Conservation (phyloP, 1,284 basidiomycete species). For the Ganoderma sp. region DNA sequence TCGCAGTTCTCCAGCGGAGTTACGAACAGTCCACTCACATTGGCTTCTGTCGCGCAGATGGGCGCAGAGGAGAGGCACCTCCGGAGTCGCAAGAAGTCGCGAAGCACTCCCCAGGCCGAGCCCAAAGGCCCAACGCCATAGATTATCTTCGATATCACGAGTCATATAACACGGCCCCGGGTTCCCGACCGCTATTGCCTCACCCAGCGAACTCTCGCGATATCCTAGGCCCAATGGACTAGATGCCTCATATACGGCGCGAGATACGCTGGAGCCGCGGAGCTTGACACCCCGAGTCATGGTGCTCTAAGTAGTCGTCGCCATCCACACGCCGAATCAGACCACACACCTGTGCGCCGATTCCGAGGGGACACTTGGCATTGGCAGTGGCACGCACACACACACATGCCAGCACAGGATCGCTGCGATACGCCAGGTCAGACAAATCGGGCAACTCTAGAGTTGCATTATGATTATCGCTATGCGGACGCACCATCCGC, state of each 20-base stretch:
- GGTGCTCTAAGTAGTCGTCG: neutral
- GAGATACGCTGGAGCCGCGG: constrained; percentile 22
- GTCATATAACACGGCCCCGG: constrained; percentile 31
- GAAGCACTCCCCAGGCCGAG: constrained; percentile 28
- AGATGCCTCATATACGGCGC: constrained; percentile 25
- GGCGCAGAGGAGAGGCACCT: constrained; percentile 19
- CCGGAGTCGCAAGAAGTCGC: constrained; percentile 34
- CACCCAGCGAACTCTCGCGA: constrained; percentile 18
- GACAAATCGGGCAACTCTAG: constrained; percentile 13
- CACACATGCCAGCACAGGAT: constrained; percentile 3
- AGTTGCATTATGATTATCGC: constrained; percentile 28
- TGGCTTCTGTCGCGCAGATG: neutral
- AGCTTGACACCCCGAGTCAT: neutral
- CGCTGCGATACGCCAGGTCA: constrained; percentile 12
- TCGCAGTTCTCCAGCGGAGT: constrained; percentile 13
- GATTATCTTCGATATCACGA: constrained; percentile 35
- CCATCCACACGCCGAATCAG: constrained; percentile 8
- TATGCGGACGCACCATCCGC: constrained; percentile 4
- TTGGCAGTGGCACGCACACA: neutral
- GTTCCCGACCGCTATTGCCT: constrained; percentile 26
- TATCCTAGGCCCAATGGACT: constrained; percentile 9
- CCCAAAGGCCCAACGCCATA: constrained; percentile 11
- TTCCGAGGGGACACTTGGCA: constrained; percentile 4
- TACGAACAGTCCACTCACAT: neutral
- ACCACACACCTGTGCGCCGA: constrained; percentile 25